A percentile compares a stretch with the other conserved stretches of the same genome.
Evolutionary conservation across 495 filamentous ascomycete species (phyloP).

Genomic region (Lepidopterella palustris): DNA sequence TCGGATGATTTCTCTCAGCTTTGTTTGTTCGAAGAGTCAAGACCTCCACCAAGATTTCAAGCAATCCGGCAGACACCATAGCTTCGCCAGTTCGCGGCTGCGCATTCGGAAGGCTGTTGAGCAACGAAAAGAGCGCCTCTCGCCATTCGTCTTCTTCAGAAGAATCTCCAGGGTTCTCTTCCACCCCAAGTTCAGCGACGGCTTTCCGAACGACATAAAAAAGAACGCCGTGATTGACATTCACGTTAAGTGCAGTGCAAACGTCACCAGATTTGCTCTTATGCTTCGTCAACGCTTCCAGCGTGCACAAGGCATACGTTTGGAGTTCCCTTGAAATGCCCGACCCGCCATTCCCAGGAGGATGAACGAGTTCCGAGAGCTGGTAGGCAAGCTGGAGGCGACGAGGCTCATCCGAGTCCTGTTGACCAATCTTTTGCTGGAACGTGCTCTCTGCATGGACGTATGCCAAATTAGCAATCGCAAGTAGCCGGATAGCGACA

Average conservation of each 20-base stretch:
- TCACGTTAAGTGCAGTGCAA: conserved; percentile 76
- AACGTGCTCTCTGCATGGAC: conserved; percentile 74
- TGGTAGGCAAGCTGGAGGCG: conserved; percentile 87
- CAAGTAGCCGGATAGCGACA: conserved; percentile 72
- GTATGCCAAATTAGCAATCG: conserved; percentile 88
- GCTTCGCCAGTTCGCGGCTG: conserved; percentile 61
- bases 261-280: conserved; percentile 73
- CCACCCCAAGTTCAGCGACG: conserved; percentile 64
- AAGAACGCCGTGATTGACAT: conserved; percentile 94
- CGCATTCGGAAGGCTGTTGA: conserved; percentile 68
- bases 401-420: conserved; percentile 85
- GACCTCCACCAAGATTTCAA: conserved; percentile 84
- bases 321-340: conserved; percentile 67
- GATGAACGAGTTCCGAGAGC: conserved; percentile 81
- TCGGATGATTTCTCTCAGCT: conserved; percentile 73
- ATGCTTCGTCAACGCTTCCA: conserved; percentile 77
- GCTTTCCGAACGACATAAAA: conserved; percentile 88
- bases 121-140: conserved; percentile 74
- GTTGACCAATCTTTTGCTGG: conserved; percentile 73
- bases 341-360: conserved; percentile 58
- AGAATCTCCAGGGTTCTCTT: conserved; percentile 49
- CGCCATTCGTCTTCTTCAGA: conserved; percentile 74
- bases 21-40: conserved; percentile 75
- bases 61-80: conserved; percentile 77
- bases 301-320: conserved; percentile 68